Evolutionary conservation across 2,329 filamentous ascomycete species (phyloP).

Genomic region (Botryotinia globosa): DNA sequence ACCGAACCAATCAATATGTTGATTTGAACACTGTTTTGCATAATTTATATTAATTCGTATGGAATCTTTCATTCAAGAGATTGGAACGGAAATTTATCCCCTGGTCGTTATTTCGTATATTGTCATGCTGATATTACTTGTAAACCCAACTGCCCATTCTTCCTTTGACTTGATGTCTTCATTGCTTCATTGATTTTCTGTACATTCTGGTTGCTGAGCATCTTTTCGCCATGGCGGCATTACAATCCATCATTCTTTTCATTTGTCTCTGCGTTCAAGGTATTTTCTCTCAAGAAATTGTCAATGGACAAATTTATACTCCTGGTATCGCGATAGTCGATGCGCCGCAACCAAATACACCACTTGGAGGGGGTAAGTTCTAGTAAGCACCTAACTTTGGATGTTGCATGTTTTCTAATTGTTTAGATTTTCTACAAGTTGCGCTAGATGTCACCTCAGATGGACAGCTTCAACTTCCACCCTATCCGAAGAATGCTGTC

Average conservation of each 20-base stretch:
- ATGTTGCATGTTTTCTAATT: constrained; percentile 20
- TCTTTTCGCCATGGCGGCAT: constrained; percentile 19
- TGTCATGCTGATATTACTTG: constrained; percentile 16
- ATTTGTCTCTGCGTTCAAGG: constrained; percentile 25
- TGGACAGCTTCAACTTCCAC: constrained; percentile 59
- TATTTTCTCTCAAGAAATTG: constrained; percentile 50
- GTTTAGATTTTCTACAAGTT: constrained; percentile 53
- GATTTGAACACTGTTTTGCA: constrained; percentile 22
- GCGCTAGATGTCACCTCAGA: constrained; percentile 66
- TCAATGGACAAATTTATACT: constrained; percentile 66
- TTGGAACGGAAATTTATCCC: constrained; percentile 10
- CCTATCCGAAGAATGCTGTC: constrained; percentile 51
- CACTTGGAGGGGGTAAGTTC: constrained; percentile 58
- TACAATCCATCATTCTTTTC: constrained; percentile 23
- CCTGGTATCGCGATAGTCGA: constrained; percentile 66
- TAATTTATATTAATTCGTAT: constrained; percentile 16
- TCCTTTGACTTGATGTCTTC: constrained; percentile 9
- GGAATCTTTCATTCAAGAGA: background rate
- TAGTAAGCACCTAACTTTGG: background rate
- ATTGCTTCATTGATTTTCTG: background rate
- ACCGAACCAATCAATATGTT: constrained; percentile 3
- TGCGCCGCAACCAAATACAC: constrained; percentile 62
- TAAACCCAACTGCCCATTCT: constrained; percentile 8
- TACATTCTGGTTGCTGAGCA: background rate
- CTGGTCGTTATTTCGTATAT: constrained; percentile 16